These are phyloP conservation scores for Parsonsia alboflavescens DNA, from an alignment of 257 asterid species.

Conservation along the genomic window DNA sequence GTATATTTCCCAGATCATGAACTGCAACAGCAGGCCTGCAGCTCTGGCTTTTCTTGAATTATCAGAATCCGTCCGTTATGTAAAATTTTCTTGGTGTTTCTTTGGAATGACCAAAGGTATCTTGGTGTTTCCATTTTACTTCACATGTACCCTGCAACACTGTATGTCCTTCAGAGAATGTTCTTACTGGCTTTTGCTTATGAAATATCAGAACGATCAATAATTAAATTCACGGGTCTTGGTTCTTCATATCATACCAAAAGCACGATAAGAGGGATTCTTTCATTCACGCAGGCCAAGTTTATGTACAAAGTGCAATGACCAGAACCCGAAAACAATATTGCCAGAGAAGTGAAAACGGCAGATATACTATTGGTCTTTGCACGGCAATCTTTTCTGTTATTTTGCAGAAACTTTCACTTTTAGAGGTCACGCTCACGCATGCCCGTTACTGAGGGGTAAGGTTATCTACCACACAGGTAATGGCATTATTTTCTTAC, in stretches of 20 bases:
- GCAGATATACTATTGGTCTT: not conserved
- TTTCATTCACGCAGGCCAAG: not conserved
- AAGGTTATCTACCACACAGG: too few species aligned
- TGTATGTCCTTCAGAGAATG: not conserved
- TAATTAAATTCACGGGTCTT: not conserved
- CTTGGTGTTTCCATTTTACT: not conserved
- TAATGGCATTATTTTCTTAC: constrained; percentile 18
- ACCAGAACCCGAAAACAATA: not conserved
- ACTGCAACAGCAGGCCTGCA: not conserved
- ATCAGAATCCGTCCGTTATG: not conserved
- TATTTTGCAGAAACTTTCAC: constrained; percentile 9
- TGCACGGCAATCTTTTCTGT: not conserved
- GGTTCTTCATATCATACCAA: not conserved
- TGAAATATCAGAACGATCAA: not conserved
- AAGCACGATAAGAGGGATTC: not conserved
- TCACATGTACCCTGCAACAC: not conserved
- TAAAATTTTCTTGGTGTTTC: not conserved
- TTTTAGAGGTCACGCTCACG: constrained; percentile 10
- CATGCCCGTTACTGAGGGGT: constrained; percentile 1
- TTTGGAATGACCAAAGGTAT: not conserved
- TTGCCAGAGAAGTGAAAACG: constrained; percentile 4
- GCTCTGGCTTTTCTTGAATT: not conserved
- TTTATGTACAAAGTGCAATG: not conserved
- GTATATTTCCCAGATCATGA: not conserved
- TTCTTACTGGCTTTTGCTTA: not conserved